Evolutionary conservation across 805 yeast genomes (phyloP).

Genomic region (Saccharomyces kudriavzevii): DNA sequence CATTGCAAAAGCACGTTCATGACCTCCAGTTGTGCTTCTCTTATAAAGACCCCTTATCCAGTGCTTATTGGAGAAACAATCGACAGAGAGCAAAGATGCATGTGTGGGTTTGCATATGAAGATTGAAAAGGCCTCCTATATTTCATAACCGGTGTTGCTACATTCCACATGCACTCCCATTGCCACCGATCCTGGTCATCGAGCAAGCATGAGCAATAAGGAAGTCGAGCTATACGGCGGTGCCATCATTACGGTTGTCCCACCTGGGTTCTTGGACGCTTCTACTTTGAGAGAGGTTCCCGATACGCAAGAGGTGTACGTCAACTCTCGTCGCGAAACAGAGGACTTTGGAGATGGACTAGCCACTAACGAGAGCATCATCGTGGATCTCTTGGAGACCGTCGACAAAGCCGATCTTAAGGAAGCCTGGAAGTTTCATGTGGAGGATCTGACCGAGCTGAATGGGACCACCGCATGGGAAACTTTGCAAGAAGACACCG

Average conservation of each 20-base stretch:
- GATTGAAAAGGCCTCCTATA: background rate
- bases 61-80: background rate
- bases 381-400: constrained; percentile 56
- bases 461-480: constrained; percentile 34
- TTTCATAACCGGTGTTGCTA: background rate
- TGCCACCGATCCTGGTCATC: background rate
- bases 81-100: background rate
- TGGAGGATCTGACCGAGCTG: constrained; percentile 44
- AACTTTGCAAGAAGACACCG: constrained; percentile 17
- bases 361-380: constrained; percentile 44
- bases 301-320: constrained; percentile 87
- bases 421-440: constrained; percentile 43
- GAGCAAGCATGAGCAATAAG: constrained; percentile 2
- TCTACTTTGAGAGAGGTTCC: constrained; percentile 76
- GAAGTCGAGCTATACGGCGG: constrained; percentile 64
- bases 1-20: background rate
- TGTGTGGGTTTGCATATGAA: background rate
- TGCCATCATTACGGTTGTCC: constrained; percentile 55
- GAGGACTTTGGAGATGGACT: constrained; percentile 32
- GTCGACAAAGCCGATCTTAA: constrained; percentile 34
- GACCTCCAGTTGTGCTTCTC: background rate
- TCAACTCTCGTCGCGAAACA: constrained; percentile 34
- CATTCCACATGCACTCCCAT: background rate
- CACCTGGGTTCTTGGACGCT: constrained; percentile 62
- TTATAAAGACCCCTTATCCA: background rate